Evolutionary conservation across 805 yeast species (phyloP), one percentile per base, ranked within the genome.

Genomic region (Osmozyma mogii): DNA sequence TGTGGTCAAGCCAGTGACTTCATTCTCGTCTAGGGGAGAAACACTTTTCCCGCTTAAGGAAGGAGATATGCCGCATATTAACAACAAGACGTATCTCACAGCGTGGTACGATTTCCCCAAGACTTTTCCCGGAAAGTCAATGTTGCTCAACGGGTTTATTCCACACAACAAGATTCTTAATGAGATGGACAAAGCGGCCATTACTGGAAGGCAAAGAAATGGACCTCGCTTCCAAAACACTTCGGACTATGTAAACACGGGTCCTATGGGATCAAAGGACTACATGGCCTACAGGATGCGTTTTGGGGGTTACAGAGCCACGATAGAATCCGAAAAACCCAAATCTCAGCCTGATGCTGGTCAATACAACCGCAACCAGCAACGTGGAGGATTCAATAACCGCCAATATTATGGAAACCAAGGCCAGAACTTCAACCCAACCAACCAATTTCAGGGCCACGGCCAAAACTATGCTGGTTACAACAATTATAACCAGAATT

Each of bases 101-200:
- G 56, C 74, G 3, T 61, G 62, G 27, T 89, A 79, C 46, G 49
- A 62, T 25, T 69, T 78, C 70, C 89, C 95, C 3, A 57, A 65
- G 2, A 61, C 68, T 35, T 61, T 59, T 22, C 64, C 56, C 9
- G 79, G 85, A 18, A 92, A 89, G 50, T 80, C 94, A 2, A 82
- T 92, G 81, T 61, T 89, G 14, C 54, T 89, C 39, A 81, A 78
- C 26, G 96, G 96, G 0, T 84, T 64, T 47, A 73, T 75, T 36
- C 70, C 85, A 4, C 79, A 76, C 35, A 57, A 58, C 20, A 64
- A 66, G 12, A 77, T 78, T 6, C 59, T 89, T 26, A 74, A 75
- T 4, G 72, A 70, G 22, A 79, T 78, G 27, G 96, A 88, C 29
- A 70, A 66, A 32, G 84, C 79, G 38, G 58, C 68, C 8, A 62